Evolutionary conservation across 306 rosid genomes (phyloP), one percentile per base, ranked within the genome.

Genomic region (Medicago ruthenica): DNA sequence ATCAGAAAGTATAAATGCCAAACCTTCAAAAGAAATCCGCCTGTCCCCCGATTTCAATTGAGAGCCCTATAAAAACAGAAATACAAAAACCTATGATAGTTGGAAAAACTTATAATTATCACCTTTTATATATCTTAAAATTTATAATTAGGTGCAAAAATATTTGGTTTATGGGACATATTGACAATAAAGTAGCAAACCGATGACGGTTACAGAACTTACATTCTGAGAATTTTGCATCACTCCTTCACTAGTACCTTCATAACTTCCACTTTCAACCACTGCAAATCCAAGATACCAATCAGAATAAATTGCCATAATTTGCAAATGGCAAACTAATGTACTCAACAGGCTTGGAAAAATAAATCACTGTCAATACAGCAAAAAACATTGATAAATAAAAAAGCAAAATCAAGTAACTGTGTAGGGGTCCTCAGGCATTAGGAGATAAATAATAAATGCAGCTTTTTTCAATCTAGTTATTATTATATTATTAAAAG

Each of bases 181-280:
- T 50, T 40, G 22, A 54, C 39, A 58, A 72, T 54, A 70, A 20
- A 67, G 39, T 62, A 57, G 76, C 45, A 53, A 62, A 68, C 21
- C 41, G 55, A 67, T 31, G 74, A 77, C 77, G 21, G 66, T 57
- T 41, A 78, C 27, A 36, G n/a, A 36, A 83, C 97, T 90, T 89
- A 95, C 98, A 85, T 86, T 91, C 78, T 95, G 88, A 74, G 98
- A 95, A 82, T 92, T 92, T 88, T 20, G 87, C 95, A 80, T 89
- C 98, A 53, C 98, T 83, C 98, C 95, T 78, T 95, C 98, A 84
- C 97, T 95, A 3, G 92, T 79, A 21, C 91, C 97, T 74, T 95
- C 98, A 31, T 31, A 61, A 82, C 97, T 95, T 70, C 78, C 96
- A 86, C 98, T 95, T 71, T 92, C 97, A n/a, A 83, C 92, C 93